phyloP scores from a whole-genome alignment of 768 basidiomycete genomes.

The Amanita muscaria region DNA sequence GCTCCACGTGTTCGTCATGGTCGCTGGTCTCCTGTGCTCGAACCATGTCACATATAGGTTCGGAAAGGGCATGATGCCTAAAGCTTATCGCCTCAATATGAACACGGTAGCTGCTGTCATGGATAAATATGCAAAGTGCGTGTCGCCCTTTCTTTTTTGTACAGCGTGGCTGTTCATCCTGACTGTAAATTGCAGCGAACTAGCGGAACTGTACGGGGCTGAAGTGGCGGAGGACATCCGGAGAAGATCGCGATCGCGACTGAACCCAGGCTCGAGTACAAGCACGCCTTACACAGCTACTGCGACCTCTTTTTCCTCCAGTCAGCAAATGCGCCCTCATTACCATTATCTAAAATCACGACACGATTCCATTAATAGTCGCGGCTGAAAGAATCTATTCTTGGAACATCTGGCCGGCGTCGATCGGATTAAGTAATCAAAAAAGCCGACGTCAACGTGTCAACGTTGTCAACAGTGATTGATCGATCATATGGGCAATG shows the following conservation, averaged over 20 bases:
- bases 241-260: conserved; percentile 39
- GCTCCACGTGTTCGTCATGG: conserved; percentile 53
- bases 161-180: not conserved
- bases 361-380: not conserved
- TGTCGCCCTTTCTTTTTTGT: conserved; percentile 3
- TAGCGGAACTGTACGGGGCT: conserved; percentile 59
- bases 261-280: conserved; percentile 22
- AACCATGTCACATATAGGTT: conserved; percentile 84
- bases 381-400: no score
- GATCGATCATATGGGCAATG: no score
- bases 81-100: conserved; percentile 66
- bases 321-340: no score
- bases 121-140: conserved; percentile 73
- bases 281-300: conserved; percentile 9
- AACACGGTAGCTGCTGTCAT: conserved; percentile 71
- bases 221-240: conserved; percentile 49
- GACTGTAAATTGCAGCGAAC: conserved; percentile 33
- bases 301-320: not conserved
- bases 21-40: conserved; percentile 57
- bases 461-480: no score
- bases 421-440: no score
- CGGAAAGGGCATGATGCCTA: conserved; percentile 85
- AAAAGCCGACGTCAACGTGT: no score
- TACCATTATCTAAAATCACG: not conserved
- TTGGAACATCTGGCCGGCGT: no score